Evolutionary conservation across 2,329 filamentous ascomycete genomes (phyloP).

Genomic region (Fusarium oxysporum): DNA sequence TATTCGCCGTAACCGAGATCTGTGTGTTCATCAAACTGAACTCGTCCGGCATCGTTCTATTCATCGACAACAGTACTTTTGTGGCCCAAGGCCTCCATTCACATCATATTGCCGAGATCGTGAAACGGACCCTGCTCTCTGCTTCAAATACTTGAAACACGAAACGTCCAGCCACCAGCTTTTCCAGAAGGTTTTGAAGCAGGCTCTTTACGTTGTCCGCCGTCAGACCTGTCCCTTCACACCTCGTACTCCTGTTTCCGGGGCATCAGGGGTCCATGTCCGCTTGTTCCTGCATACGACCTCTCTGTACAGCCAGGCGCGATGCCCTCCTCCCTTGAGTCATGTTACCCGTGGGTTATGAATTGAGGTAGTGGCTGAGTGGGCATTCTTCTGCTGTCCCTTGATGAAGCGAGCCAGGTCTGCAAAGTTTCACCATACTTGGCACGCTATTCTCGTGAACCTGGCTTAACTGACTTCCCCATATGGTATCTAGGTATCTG

Average conservation of each 20-base stretch:
- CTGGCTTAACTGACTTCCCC: conserved; percentile 5
- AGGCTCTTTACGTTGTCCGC: conserved; percentile 17
- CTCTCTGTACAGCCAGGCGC: conserved; percentile 13
- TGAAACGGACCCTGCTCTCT: conserved; percentile 30
- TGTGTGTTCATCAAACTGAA: conserved; percentile 2
- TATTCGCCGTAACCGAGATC: conserved; percentile 18
- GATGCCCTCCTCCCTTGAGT: conserved; percentile 35
- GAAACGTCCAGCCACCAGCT: conserved; percentile 30
- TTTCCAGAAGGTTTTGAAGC: conserved; percentile 46
- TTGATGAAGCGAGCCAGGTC: conserved; percentile 26
- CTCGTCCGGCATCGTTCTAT: neutral
- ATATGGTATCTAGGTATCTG: conserved; percentile 17
- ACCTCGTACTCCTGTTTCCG: conserved; percentile 31
- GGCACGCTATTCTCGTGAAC: conserved; percentile 26
- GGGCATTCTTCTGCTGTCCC: conserved; percentile 7
- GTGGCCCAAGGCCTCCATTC: conserved; percentile 3
- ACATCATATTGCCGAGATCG: conserved; percentile 38
- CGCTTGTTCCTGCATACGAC: conserved; percentile 38
- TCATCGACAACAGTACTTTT: neutral
- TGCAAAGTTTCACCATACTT: conserved; percentile 31
- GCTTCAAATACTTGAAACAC: conserved; percentile 44
- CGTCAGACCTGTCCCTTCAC: conserved; percentile 22
- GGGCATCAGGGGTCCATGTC: conserved; percentile 35
- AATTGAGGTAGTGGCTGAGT: conserved; percentile 4
- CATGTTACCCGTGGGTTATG: conserved; percentile 25